Percentiles rank a stretch among this genome's conserved stretches.
Conservation (phyloP, 148 eudicot genomes). For the Diospyros kaki region DNA sequence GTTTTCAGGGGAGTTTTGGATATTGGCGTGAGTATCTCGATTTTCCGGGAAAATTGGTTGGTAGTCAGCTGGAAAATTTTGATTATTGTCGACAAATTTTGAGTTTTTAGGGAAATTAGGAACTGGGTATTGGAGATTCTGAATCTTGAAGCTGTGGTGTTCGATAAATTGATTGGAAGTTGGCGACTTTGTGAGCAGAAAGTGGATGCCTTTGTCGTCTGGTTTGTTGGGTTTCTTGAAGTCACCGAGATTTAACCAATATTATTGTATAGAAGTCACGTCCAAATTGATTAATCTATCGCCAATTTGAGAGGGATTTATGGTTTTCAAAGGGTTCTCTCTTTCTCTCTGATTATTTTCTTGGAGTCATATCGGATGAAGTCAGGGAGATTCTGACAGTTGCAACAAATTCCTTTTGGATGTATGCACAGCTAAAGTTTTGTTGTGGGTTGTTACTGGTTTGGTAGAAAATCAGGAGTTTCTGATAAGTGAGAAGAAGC, state of each 20-base stretch:
- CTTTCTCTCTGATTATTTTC: neutral
- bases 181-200: neutral
- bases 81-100: constrained; percentile 4
- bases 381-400: constrained; percentile 21
- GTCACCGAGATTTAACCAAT: neutral
- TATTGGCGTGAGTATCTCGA: constrained; percentile 3
- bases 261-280: constrained; percentile 2
- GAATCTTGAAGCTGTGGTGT: constrained; percentile 4
- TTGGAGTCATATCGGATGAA: constrained; percentile 5
- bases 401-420: constrained; percentile 30
- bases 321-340: constrained; percentile 6
- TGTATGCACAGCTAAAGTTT: constrained; percentile 20
- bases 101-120: neutral
- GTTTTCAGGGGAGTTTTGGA: constrained; percentile 15
- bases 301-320: neutral
- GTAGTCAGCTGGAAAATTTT: constrained; percentile 9
- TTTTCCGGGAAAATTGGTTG: constrained; percentile 18
- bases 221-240: neutral
- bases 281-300: constrained; percentile 8
- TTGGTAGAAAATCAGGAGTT: constrained; percentile 17
- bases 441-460: constrained; percentile 26
- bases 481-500: neutral
- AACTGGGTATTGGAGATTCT: neutral
- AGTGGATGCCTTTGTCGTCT: neutral
- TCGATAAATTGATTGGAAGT: neutral